Evolutionary conservation across 1,139 yeast genomes (phyloP).

Genomic region (Sugiyamaella sp.): DNA sequence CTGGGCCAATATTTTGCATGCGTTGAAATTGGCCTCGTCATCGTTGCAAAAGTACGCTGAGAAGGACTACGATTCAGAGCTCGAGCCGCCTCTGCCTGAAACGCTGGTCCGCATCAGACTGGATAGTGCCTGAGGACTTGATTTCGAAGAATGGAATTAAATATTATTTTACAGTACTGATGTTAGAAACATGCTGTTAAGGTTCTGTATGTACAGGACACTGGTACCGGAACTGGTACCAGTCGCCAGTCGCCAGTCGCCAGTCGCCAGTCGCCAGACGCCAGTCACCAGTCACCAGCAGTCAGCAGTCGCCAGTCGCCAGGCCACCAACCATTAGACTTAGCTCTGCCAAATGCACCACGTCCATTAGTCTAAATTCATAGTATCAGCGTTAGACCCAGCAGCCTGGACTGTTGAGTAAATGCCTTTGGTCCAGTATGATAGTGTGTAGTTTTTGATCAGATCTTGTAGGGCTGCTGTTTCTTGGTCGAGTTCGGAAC

Average conservation of each 20-base stretch:
- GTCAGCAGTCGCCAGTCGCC: too few species aligned
- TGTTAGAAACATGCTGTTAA: too few species aligned
- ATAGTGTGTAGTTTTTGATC: constrained; percentile 23
- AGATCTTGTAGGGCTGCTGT: constrained; percentile 19
- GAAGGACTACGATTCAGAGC: constrained; percentile 47
- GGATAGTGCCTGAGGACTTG: constrained; percentile 45
- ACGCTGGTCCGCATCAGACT: constrained; percentile 68
- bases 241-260: too few species aligned
- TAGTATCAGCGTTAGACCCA: constrained; percentile 1
- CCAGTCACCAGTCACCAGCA: too few species aligned
- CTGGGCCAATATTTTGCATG: constrained; percentile 70
- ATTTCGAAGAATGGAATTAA: too few species aligned
- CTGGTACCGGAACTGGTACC: too few species aligned
- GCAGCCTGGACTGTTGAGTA: constrained; percentile 25
- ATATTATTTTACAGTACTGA: too few species aligned
- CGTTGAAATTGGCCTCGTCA: constrained; percentile 65
- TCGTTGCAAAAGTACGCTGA: constrained; percentile 55
- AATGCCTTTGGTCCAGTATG: constrained; percentile 34
- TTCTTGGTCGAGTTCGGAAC: constrained; percentile 23
- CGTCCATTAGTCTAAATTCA: constrained; percentile 10
- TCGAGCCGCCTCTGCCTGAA: constrained; percentile 57
- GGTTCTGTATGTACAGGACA: too few species aligned
- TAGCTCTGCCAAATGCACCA: too few species aligned
- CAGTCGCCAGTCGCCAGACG: too few species aligned
- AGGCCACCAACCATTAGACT: too few species aligned